These are phyloP conservation scores for Isabelozyma pseudorhagii DNA, from an alignment of 805 yeast genomes.

Conservation along the genomic window DNA sequence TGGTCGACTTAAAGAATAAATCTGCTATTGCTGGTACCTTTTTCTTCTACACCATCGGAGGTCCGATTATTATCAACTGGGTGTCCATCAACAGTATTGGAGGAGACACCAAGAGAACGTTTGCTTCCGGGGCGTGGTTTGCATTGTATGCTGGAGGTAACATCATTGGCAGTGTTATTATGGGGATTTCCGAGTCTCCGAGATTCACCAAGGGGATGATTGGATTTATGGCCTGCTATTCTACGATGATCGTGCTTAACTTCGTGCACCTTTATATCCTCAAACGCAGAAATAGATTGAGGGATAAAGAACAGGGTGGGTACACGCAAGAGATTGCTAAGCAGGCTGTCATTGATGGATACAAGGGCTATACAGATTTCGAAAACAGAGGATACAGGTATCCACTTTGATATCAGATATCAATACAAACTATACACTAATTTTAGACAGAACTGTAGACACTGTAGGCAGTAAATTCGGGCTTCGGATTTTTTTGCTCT, in stretches of 20 bases:
- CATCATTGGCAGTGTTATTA: slow-evolving; percentile 1
- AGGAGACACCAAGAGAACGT: slow-evolving; percentile 7
- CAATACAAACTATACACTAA: no score
- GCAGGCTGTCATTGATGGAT: slow-evolving; percentile 21
- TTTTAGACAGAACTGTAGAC: no score
- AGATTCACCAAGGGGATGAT: slow-evolving; percentile 15
- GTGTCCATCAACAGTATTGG: not conserved
- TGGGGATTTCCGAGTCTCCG: not conserved
- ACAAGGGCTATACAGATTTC: slow-evolving; percentile 19
- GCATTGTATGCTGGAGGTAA: slow-evolving; percentile 8
- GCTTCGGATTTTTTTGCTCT: no score
- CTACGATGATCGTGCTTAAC: slow-evolving; percentile 15
- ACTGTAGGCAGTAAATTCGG: no score
- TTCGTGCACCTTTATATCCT: slow-evolving; percentile 9
- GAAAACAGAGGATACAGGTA: slow-evolving; percentile 23
- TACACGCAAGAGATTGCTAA: slow-evolving; percentile 14
- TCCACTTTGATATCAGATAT: slow-evolving; percentile 1
- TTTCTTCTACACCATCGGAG: slow-evolving; percentile 1
- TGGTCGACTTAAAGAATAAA: not conserved
- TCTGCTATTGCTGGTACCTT: slow-evolving; percentile 1
- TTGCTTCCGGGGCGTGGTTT: slow-evolving; percentile 4
- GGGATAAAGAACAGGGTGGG: slow-evolving; percentile 16
- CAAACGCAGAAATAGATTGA: slow-evolving; percentile 12
- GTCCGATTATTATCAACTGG: slow-evolving; percentile 1
- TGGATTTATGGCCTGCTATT: slow-evolving; percentile 19